Conservation (phyloP, 257 asterid genomes). For the Oldenlandia corymbosa region DNA sequence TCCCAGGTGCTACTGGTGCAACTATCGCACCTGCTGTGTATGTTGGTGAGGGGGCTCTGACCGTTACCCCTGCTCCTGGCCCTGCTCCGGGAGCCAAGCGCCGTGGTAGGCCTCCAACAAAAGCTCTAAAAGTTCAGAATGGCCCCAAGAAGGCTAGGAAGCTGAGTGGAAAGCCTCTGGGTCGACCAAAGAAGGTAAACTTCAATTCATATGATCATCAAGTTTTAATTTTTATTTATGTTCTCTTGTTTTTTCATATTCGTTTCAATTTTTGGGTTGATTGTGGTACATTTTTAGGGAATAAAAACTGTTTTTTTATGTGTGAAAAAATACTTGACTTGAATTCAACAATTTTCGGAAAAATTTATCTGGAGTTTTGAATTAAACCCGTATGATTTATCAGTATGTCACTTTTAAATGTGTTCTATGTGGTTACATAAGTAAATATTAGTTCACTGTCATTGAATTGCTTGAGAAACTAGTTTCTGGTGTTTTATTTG, state of each 20-base stretch:
- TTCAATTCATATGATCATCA: not conserved
- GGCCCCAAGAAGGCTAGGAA: slow-evolving; percentile 38
- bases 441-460: not conserved
- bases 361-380: no score
- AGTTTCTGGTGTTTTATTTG: not conserved
- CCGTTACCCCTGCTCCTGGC: not conserved
- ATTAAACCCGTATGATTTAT: no score
- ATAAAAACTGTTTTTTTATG: no score
- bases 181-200: slow-evolving; percentile 88
- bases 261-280: not conserved
- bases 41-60: slow-evolving; percentile 23
- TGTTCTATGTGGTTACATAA: no score
- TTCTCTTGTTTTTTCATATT: not conserved
- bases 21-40: slow-evolving; percentile 14
- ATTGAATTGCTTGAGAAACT: not conserved
- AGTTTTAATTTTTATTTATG: not conserved
- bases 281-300: no score
- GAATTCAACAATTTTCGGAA: no score
- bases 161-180: slow-evolving; percentile 60
- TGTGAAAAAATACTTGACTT: not conserved
- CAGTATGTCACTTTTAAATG: no score
- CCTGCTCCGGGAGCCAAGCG: slow-evolving; percentile 33
- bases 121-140: slow-evolving; percentile 19
- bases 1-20: slow-evolving; percentile 12
- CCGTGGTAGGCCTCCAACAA: slow-evolving; percentile 59